A percentile compares a stretch with the other conserved stretches of the same genome.
Evolutionary conservation across 2,329 filamentous ascomycete genomes (phyloP).

Genomic region (Neodidymelliopsis sp.): DNA sequence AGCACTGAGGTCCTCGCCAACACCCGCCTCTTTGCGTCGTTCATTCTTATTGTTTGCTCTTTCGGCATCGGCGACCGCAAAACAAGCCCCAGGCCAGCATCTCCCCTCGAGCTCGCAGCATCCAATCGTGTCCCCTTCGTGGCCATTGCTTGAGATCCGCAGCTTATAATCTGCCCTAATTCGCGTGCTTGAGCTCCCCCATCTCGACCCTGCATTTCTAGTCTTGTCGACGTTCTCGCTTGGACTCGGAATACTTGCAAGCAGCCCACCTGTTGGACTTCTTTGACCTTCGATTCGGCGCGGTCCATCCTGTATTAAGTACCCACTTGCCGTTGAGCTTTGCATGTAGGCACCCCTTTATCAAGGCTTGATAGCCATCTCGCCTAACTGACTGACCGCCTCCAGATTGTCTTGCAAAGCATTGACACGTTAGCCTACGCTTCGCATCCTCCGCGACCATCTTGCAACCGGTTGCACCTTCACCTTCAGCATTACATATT

Average conservation of each 20-base stretch:
- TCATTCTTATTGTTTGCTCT: slow-evolving; percentile 52
- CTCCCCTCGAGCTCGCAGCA: slow-evolving; percentile 29
- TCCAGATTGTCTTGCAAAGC: slow-evolving; percentile 19
- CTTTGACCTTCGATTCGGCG: slow-evolving; percentile 38
- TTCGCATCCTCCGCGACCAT: slow-evolving; percentile 33
- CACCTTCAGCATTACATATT: slow-evolving; percentile 48
- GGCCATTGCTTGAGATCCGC: slow-evolving; percentile 28
- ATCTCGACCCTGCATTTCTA: slow-evolving; percentile 20
- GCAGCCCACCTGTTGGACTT: slow-evolving; percentile 29
- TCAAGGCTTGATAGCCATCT: neutral
- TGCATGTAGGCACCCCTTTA: slow-evolving; percentile 33
- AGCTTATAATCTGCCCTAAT: slow-evolving; percentile 23
- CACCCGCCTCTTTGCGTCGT: slow-evolving; percentile 43
- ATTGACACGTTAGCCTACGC: slow-evolving; percentile 41
- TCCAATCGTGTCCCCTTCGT: slow-evolving; percentile 37
- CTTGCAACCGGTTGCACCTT: slow-evolving; percentile 38
- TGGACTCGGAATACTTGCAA: slow-evolving; percentile 25
- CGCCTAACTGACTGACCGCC: slow-evolving; percentile 7
- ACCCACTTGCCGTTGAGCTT: slow-evolving; percentile 38
- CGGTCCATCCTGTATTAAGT: slow-evolving; percentile 35
- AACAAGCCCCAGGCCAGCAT: slow-evolving; percentile 39
- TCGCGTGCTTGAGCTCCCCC: slow-evolving; percentile 23
- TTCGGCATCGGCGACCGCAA: slow-evolving; percentile 45
- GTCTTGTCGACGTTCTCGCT: slow-evolving; percentile 24
- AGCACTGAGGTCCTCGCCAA: slow-evolving; percentile 41